Evolutionary conservation across 257 asterid species (phyloP), one percentile per base, ranked within the genome.

Genomic region (Gardenia jasminoides): DNA sequence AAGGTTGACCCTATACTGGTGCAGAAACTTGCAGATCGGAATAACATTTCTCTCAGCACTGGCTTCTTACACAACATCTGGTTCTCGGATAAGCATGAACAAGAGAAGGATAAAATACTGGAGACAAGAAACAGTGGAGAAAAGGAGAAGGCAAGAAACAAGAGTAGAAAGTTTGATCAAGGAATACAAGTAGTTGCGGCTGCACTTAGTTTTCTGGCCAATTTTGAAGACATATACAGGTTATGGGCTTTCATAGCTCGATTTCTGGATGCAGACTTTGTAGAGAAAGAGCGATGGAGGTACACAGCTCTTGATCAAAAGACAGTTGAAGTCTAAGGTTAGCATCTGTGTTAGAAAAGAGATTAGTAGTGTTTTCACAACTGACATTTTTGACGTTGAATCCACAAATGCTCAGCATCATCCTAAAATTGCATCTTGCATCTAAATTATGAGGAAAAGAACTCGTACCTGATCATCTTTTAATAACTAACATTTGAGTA

Each of bases 261-360:
- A 85, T 95, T 95, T 72, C 87, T 95, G 70, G 99, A 93, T 79
- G 98, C 97, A 7, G 99, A 95, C 72, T 95, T 91, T 73, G 97
- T 93, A 61, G 97, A 95, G 85, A 95, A 93, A 89, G 98, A 95
- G 86, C 85, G 93, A 15, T 94, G 99, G 99, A 90, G 99, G 76
- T 94, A 95, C 75, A 90, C 96, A 3, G 91, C 98, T 26, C 88
- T 93, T 79, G 88, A 93, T 86, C 96, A 93, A 56, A 90, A 88
- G 82, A 93, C 92, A 6, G 77, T 91, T 15, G 97, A 95, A 89
- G 90, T 92, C 83, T 93, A 74, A 83, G 74, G 24, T 19, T 62
- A 20, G 20, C 11, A 44, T 20, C 67, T 11, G 39, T 30, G 41
- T 66, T 66, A n/a, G 41, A 3, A 20, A 52, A 67, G 43, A 50